Conservation (phyloP, 2,329 filamentous ascomycete species). For the Decorospora gaudefroyi region DNA sequence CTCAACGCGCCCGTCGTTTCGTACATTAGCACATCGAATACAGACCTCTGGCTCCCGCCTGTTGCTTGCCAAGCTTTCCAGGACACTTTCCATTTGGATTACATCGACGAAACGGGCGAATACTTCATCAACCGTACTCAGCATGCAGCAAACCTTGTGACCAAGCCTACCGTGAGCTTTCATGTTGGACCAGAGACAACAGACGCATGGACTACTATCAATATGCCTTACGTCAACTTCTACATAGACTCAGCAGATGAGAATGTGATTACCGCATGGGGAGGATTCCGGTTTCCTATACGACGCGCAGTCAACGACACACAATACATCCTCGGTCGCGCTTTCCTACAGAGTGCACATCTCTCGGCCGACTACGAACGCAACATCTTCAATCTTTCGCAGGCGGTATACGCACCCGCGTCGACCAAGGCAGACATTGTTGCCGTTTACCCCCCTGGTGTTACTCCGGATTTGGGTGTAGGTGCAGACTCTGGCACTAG, state of each 20-base stretch:
- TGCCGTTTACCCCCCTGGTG: slow-evolving; percentile 22
- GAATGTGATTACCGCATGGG: slow-evolving; percentile 23
- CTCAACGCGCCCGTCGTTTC: slow-evolving; percentile 30
- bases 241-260: slow-evolving; percentile 28
- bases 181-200: slow-evolving; percentile 33
- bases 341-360: slow-evolving; percentile 51
- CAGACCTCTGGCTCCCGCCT: slow-evolving; percentile 50
- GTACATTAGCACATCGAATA: slow-evolving; percentile 46
- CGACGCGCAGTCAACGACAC: slow-evolving; percentile 45
- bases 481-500: background rate
- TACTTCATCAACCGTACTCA: slow-evolving; percentile 48
- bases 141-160: slow-evolving; percentile 34
- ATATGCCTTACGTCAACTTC: slow-evolving; percentile 48
- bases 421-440: slow-evolving; percentile 49
- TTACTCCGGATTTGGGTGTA: too few relatives aligned
- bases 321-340: slow-evolving; percentile 47
- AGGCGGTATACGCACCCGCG: slow-evolving; percentile 59
- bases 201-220: slow-evolving; percentile 37
- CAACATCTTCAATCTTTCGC: slow-evolving; percentile 39
- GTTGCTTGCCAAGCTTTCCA: slow-evolving; percentile 44
- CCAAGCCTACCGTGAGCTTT: slow-evolving; percentile 44
- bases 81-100: slow-evolving; percentile 46
- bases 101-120: slow-evolving; percentile 41
- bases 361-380: slow-evolving; percentile 47
- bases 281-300: slow-evolving; percentile 47